Evolutionary conservation across 2,329 filamentous ascomycete genomes (phyloP).

Genomic region (Fusarium papillatum): DNA sequence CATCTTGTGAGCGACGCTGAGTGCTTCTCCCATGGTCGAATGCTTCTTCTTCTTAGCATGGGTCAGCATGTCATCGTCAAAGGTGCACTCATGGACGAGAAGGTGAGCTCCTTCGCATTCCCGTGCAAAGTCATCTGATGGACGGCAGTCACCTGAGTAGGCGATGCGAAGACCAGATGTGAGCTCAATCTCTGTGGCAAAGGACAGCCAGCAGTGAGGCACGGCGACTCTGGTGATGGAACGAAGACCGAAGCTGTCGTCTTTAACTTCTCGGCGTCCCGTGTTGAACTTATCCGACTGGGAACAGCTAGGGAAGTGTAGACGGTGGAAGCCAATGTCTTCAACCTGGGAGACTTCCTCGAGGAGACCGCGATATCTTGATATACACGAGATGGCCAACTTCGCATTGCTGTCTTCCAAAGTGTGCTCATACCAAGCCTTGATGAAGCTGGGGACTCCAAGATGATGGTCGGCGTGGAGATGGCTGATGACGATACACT

Average conservation of each 20-base stretch:
- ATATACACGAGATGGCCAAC: conserved; percentile 78
- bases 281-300: conserved; percentile 40
- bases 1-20: conserved; percentile 84
- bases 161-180: conserved; percentile 86
- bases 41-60: conserved; percentile 93
- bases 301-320: conserved; percentile 52
- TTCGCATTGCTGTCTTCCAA: conserved; percentile 53
- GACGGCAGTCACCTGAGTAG: conserved; percentile 95
- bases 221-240: conserved; percentile 78
- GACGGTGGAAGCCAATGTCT: conserved; percentile 76
- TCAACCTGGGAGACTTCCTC: conserved; percentile 85
- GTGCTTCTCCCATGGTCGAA: conserved; percentile 88
- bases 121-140: conserved; percentile 75
- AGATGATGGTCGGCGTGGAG: conserved; percentile 97
- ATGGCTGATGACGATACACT: conserved; percentile 93
- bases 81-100: conserved; percentile 95
- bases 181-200: conserved; percentile 84
- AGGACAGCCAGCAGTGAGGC: conserved; percentile 83
- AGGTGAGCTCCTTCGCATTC: conserved; percentile 85
- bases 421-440: conserved; percentile 79
- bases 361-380: conserved; percentile 81
- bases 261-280: conserved; percentile 54
- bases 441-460: conserved; percentile 84
- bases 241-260: conserved; percentile 70
- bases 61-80: conserved; percentile 84